Base-by-base conservation (phyloP, 1,284 basidiomycete genomes). In the Cutaneotrichosporon sp. region DNA sequence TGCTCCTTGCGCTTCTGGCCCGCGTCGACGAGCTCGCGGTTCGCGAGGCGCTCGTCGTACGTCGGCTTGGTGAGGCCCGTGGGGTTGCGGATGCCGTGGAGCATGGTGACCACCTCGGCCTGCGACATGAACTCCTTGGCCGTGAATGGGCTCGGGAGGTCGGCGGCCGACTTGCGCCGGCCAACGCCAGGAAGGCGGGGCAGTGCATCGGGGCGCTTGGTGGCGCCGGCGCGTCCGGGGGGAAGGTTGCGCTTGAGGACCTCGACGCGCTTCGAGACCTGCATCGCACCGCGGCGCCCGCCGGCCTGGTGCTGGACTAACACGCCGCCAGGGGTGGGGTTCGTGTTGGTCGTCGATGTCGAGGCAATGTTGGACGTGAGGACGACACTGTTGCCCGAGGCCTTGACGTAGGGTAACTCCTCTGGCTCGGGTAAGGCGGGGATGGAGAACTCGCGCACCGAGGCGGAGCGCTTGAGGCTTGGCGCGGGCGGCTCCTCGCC, bases 361-460 rank as follows among this genome's bases (percentile, higher is more conserved):
- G 91, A 93, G 8, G 91, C 91, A 51, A 89, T 87, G 49, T 89
- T 90, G 13, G 92, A 95, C 2, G 95, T 94, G 72, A 98, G 88
- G 46, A 87, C 85, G 54, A 98, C 91, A 68, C 92, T 95, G 80
- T 99, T 99, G 18, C 94, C 94, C 1, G 94, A 97, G 4, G 94
- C 94, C 51, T 92, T 91, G 89, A 92, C 69, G 64, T 78, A 79
- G 18, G 79, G 75, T 45, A 67, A 58, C 9, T 65, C 59, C 18
- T 69, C 69, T 18, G 75, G 72, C 47, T 58, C 56, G 0, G 75
- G 72, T 18, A 58, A 25, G 9, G 54, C 45, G 13, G 54, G 9
- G 34, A 60, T 60, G 22, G 70, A 62, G 20, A 75, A 46, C 9
- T 63, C 53, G 25, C 69, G 68, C 18, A 72, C 56, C 24, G 72